phyloP scores from a whole-genome alignment of 129 eudicot genomes.

The Artemisia argyi region DNA sequence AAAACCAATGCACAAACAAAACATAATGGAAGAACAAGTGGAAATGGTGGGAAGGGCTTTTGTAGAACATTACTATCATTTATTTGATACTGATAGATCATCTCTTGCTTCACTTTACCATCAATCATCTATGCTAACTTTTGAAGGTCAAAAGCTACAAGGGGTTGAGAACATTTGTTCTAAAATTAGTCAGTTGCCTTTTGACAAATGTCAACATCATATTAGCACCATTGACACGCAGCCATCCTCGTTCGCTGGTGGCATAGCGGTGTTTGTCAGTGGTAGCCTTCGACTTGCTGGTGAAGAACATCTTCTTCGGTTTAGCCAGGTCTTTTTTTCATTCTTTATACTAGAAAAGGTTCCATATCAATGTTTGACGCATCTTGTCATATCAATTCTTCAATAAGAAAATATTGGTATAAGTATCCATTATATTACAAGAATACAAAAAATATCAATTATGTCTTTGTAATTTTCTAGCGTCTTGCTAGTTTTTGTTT shows the following conservation, averaged over 20 bases:
- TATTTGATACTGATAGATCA: conserved; percentile 63
- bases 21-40: conserved; percentile 62
- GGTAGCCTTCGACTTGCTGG: conserved; percentile 74
- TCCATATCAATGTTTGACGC: no score
- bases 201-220: conserved; percentile 68
- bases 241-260: conserved; percentile 65
- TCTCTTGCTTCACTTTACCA: conserved; percentile 67
- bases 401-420: no score
- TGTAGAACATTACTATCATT: conserved; percentile 81
- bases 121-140: conserved; percentile 66
- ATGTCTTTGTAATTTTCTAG: no score
- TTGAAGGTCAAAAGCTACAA: conserved; percentile 69
- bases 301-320: conserved; percentile 68
- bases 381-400: no score
- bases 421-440: no score
- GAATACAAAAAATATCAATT: no score
- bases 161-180: conserved; percentile 55
- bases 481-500: no score
- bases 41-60: conserved; percentile 83
- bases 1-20: conserved; percentile 1
- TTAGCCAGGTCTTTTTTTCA: conserved; percentile 64
- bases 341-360: background rate
- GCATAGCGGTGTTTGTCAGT: conserved; percentile 76
- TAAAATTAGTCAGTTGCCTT: conserved; percentile 59
- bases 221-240: conserved; percentile 83